Base-by-base conservation (phyloP, 2,329 filamentous ascomycete species). In the Fusarium praegraminearum region DNA sequence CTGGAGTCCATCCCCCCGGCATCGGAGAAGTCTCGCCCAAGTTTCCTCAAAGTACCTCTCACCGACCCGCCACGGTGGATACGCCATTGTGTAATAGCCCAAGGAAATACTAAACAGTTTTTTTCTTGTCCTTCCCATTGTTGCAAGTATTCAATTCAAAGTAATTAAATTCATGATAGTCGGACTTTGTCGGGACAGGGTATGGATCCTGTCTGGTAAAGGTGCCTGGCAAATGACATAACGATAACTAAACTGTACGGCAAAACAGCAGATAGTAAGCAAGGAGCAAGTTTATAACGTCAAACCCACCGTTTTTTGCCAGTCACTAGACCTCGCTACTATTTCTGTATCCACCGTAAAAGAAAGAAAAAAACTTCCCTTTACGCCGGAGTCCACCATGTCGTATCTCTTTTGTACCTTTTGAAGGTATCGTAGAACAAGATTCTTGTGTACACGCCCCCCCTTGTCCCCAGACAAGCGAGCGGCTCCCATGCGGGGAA, bases 401-500 rank as follows among this genome's bases (percentile, higher is more conserved):
- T 61, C 44, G 22, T 63, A 46, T 46, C 45, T 44, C 50, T 45
- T 22, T 40, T 61, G 43, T 30, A 32, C 54, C 30, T 50, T 26
- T n/a, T 32, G 52, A 47, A 33, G 13, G 38, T 65, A 61, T 38
- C 32, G 32, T 28, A 28, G 24, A 51, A 5, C 49, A 32, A 22
- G 24, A 36, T 38, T 33, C 24, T 47, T 32, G 30, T 24, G 18
- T 24, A 45, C 67, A 71, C 65, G 47, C 67, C 67, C 67, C 66
- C 55, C 62, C 54, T 49, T 47, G 58, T 67, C 62, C 54, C 44
- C 24, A 33, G 46, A 53, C 67, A 70, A 61, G 67, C 67, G 67
- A 70, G 67, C 69, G 68, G 69, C 65, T 71, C 65, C 54, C 65
- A 69, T 72, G 70, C 67, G 70, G 70, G 70, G 70, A 57, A 71